Conservation (phyloP, 2,329 filamentous ascomycete genomes). For the Pseudogymnoascus sp. region DNA sequence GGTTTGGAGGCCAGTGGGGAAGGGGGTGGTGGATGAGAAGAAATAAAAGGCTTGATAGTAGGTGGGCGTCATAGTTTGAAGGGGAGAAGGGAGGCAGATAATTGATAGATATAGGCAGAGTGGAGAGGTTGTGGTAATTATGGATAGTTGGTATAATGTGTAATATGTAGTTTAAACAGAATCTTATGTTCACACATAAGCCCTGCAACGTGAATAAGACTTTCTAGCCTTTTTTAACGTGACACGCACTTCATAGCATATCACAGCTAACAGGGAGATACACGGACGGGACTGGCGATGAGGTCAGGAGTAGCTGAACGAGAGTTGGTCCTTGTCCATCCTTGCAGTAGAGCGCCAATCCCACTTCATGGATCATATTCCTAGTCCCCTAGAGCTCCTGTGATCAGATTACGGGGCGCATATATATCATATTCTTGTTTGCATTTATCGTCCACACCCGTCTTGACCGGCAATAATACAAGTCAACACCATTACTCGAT, state of each 20-base stretch:
- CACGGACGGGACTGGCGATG: too few species aligned
- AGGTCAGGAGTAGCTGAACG: too few species aligned
- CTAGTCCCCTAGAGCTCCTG: too few species aligned
- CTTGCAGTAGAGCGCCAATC: too few species aligned
- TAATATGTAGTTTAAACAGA: neutral
- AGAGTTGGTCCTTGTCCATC: too few species aligned
- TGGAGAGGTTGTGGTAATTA: neutral
- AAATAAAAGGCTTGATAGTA: neutral
- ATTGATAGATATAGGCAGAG: neutral
- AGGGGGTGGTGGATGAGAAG: neutral
- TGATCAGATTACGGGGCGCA: neutral
- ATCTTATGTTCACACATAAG: neutral
- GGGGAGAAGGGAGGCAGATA: neutral
- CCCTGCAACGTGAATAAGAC: neutral
- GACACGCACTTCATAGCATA: too few species aligned
- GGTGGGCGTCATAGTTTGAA: neutral
- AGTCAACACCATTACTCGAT: neutral
- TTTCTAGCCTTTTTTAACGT: neutral
- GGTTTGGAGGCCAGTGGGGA: conserved; percentile 16
- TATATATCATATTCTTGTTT: neutral
- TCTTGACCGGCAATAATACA: neutral
- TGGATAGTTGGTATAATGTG: neutral
- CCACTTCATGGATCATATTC: too few species aligned
- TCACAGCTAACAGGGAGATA: too few species aligned
- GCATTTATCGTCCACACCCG: neutral